Evolutionary conservation across 371 early-diverging fungal genomes (phyloP).

Genomic region (Blakeslea trispora): DNA sequence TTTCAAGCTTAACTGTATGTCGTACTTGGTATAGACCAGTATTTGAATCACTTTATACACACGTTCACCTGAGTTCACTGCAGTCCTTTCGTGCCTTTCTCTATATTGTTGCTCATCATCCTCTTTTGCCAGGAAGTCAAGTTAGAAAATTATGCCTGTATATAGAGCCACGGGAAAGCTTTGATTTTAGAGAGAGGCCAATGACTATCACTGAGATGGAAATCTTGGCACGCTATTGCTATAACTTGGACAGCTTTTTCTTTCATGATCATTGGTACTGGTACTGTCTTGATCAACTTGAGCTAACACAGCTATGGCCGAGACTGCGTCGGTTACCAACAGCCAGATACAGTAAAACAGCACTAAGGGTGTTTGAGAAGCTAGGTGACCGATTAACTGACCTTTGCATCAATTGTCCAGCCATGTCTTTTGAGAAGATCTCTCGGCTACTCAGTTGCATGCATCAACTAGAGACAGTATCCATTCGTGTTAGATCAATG

Average conservation of each 20-base stretch:
- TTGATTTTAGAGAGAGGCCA: neutral
- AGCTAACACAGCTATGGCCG: neutral
- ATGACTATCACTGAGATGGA: neutral
- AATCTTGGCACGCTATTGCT: neutral
- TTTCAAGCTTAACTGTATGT: conserved; percentile 11
- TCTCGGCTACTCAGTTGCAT: neutral
- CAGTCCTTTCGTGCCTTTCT: conserved; percentile 18
- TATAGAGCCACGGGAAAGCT: too few relatives aligned
- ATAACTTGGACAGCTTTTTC: neutral
- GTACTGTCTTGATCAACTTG: neutral
- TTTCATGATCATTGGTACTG: neutral
- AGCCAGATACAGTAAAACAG: neutral
- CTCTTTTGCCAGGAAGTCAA: neutral
- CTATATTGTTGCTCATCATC: conserved; percentile 19
- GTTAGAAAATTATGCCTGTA: conserved; percentile 4
- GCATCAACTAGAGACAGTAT: neutral
- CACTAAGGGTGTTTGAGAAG: neutral
- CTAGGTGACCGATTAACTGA: neutral
- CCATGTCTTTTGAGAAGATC: neutral
- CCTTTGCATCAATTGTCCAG: neutral
- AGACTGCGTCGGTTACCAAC: neutral
- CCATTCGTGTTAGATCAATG: conserved; percentile 2
- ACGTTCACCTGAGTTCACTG: conserved; percentile 5
- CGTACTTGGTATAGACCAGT: conserved; percentile 13
- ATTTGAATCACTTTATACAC: conserved; percentile 11